Evolutionary conservation across 2,329 filamentous ascomycete genomes (phyloP), one percentile per base, ranked within the genome.

Genomic region (Nannizziopsis barbatae): DNA sequence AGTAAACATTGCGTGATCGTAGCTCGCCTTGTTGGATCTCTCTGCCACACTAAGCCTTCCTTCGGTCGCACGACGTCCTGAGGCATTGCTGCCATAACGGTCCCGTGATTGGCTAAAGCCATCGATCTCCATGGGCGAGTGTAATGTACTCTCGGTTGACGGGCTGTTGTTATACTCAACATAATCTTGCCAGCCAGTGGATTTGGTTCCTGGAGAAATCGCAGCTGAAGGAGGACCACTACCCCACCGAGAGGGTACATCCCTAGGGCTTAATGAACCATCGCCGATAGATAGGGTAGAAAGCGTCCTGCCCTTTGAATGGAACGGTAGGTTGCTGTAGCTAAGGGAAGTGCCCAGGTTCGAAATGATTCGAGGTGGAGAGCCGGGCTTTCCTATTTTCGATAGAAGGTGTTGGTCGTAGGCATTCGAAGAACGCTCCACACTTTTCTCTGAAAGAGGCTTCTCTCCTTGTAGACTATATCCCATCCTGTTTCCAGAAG

Each of bases 391-490:
- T 30, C 77, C 77, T 50, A 81, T 80, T 55, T 78, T 79, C 42
- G 76, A 78, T 20, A 81, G 63, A 10, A 81, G 64, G 52, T 78
- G 75, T 60, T 80, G 75, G 57, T 81, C 78, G 62, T 81, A 81
- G 30, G 73, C 75, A 57, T 80, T 75, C 18, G 76, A 79, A 2
- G 76, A 79, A 49, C 70, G 72, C 54, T 77, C 72, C 36, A 79
- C 71, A 41, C 75, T 73, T 52, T 73, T 69, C 53, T 75, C 71
- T 41, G 77, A 78, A 42, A 80, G 70, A 53, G 79, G 74, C 44
- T 70, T 70, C 62, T 80, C 77, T 57, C 77, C 77, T 54, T 77
- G 76, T 48, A 80, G 65, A 58, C 76, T 78, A 60, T 53, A 47
- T 33, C 39, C 47, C 50, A 50, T 50, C 36, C 48, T 50, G 40